These are phyloP conservation scores for Boletus vinaceobasis DNA, from an alignment of 768 basidiomycete species.

Conservation along the genomic window DNA sequence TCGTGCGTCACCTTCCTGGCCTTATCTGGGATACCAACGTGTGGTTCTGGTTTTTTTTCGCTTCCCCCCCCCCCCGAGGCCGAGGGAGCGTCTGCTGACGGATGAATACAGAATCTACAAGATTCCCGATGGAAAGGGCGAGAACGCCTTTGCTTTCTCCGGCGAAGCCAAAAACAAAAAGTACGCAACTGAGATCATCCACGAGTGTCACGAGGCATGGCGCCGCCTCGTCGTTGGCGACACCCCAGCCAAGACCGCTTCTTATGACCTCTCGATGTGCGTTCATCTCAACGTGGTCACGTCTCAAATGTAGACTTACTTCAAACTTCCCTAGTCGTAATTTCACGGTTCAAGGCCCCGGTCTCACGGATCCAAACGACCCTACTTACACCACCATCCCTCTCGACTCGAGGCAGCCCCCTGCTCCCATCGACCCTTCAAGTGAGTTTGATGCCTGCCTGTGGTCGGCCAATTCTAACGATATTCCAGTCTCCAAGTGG, in stretches of 20 bases:
- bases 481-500: conserved; percentile 74
- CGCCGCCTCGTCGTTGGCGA: conserved; percentile 87
- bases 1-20: conserved; percentile 96
- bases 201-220: conserved; percentile 99
- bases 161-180: conserved; percentile 99
- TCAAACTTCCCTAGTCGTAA: conserved; percentile 57
- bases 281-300: conserved; percentile 26
- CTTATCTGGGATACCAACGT: conserved; percentile 96
- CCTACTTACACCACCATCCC: conserved; percentile 64
- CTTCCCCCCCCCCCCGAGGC: neutral
- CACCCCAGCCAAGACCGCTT: conserved; percentile 62
- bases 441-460: conserved; percentile 46
- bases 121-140: conserved; percentile 92
- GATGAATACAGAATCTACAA: conserved; percentile 74
- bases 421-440: conserved; percentile 88
- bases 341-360: conserved; percentile 69
- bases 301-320: neutral
- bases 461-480: conserved; percentile 8
- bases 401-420: conserved; percentile 73
- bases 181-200: conserved; percentile 98
- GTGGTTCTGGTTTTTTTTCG: conserved; percentile 82
- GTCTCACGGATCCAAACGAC: conserved; percentile 61
- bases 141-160: conserved; percentile 98
- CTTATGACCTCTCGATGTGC: conserved; percentile 83
- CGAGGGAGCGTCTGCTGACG: neutral